These are phyloP conservation scores for Bipolaris sorokiniana DNA, from an alignment of 2,329 filamentous ascomycete genomes.

Conservation along the genomic window DNA sequence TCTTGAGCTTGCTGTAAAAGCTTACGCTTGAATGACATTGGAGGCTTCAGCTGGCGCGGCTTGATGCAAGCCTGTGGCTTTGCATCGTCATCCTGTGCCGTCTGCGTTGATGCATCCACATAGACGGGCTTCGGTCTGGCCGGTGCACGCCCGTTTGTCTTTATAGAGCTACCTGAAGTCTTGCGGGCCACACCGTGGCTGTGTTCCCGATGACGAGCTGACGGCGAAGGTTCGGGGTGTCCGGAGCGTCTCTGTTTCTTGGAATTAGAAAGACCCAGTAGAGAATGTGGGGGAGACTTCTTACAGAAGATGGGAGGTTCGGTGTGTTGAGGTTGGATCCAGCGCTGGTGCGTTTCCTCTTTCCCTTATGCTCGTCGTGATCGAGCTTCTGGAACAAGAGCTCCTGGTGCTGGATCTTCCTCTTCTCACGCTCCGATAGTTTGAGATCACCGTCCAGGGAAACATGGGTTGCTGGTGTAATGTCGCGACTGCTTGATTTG, in stretches of 20 bases:
- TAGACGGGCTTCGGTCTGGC: constrained; percentile 43
- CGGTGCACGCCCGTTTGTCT: constrained; percentile 40
- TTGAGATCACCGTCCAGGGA: constrained; percentile 56
- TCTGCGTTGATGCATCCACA: constrained; percentile 45
- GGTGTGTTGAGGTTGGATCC: constrained; percentile 61
- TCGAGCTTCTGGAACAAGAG: constrained; percentile 67
- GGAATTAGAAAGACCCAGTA: constrained; percentile 29
- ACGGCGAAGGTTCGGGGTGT: constrained; percentile 46
- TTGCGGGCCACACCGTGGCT: constrained; percentile 45
- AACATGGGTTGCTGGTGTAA: constrained; percentile 63
- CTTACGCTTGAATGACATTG: constrained; percentile 46
- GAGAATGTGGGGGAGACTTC: constrained; percentile 20
- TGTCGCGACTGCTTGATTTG: constrained; percentile 65
- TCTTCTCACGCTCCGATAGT: constrained; percentile 66
- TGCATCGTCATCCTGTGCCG: constrained; percentile 26
- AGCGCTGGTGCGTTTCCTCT: constrained; percentile 63
- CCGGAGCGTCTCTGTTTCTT: constrained; percentile 46
- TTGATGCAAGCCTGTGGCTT: constrained; percentile 21
- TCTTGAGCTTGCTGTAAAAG: constrained; percentile 48
- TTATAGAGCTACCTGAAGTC: constrained; percentile 49
- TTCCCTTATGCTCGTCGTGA: constrained; percentile 60
- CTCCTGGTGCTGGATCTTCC: constrained; percentile 68
- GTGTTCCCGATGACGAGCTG: constrained; percentile 44
- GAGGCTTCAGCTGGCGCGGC: constrained; percentile 35
- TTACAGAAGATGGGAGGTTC: constrained; percentile 53